Percentiles rank a stretch among this genome's conserved stretches.
phyloP scores from a whole-genome alignment of 352 stramenopile species.

The Pseudoperonospora humuli region DNA sequence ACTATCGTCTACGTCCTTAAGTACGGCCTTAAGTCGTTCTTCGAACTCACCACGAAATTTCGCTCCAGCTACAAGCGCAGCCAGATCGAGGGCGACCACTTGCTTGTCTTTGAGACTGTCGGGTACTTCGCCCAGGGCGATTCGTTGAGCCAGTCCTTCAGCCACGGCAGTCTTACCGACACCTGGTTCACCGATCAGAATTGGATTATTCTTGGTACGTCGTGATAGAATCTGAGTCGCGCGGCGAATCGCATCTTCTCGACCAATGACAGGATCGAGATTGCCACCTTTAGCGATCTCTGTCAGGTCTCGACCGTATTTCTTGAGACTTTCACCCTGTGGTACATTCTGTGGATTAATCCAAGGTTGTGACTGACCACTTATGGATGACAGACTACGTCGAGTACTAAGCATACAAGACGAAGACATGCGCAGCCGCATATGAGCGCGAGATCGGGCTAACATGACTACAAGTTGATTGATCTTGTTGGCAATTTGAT shows the following conservation, averaged over 20 bases:
- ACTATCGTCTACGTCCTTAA: conserved; percentile 92
- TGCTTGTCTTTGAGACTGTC: conserved; percentile 91
- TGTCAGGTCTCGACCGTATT: conserved; percentile 73
- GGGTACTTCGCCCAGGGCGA: conserved; percentile 91
- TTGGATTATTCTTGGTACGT: conserved; percentile 97
- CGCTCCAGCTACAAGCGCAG: conserved; percentile 91
- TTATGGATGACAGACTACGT: conserved; percentile 15
- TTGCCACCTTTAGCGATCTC: conserved; percentile 61
- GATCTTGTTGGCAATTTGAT: too few relatives aligned
- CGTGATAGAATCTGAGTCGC: conserved; percentile 93
- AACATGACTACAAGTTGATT: too few relatives aligned
- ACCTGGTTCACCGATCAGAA: conserved; percentile 95
- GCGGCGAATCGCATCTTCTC: conserved; percentile 92
- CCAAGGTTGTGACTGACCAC: conserved; percentile 32
- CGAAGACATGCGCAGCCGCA: background rate
- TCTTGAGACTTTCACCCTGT: conserved; percentile 64
- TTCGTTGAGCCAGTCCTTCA: conserved; percentile 94
- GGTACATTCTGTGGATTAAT: conserved; percentile 79
- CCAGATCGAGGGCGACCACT: conserved; percentile 93
- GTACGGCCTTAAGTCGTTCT: conserved; percentile 93
- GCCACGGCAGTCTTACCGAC: conserved; percentile 94
- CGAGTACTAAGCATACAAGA: background rate
- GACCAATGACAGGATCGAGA: conserved; percentile 90
- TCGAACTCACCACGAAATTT: conserved; percentile 97
- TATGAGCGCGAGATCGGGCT: background rate